phyloP scores from a whole-genome alignment of 2,329 filamentous ascomycete genomes.

The Didymella pomorum region DNA sequence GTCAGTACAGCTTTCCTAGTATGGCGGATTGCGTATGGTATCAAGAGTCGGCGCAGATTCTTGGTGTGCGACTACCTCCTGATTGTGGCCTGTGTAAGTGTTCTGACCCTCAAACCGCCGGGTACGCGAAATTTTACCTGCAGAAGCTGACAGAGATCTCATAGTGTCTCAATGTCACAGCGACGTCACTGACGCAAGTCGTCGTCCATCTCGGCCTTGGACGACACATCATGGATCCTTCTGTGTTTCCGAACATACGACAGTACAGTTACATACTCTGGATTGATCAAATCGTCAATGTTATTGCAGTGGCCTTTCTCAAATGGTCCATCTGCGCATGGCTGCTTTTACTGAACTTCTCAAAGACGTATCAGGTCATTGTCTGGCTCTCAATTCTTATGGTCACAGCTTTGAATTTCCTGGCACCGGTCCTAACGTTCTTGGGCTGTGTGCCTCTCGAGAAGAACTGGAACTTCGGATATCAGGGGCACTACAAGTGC shows the following conservation, averaged over 20 bases:
- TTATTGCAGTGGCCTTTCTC: constrained; percentile 39
- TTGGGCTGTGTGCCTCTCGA: constrained; percentile 39
- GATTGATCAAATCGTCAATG: constrained; percentile 37
- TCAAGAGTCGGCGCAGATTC: constrained; percentile 29
- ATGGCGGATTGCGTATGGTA: constrained; percentile 34
- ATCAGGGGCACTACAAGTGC: constrained; percentile 25
- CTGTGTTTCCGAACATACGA: constrained; percentile 23
- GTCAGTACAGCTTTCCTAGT: constrained; percentile 32
- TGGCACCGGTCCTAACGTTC: constrained; percentile 33
- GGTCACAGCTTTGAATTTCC: constrained; percentile 37
- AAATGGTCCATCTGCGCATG: constrained; percentile 44
- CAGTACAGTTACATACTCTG: constrained; percentile 34
- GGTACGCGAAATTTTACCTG: too few species aligned
- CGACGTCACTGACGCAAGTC: constrained; percentile 21
- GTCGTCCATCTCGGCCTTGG: constrained; percentile 29
- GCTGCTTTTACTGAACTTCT: constrained; percentile 39
- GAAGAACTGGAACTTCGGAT: constrained; percentile 35
- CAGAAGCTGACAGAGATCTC: constrained; percentile 1
- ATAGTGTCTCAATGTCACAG: constrained; percentile 32
- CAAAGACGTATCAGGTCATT: constrained; percentile 30
- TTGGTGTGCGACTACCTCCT: constrained; percentile 35
- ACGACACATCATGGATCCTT: constrained; percentile 35
- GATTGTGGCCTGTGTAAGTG: constrained; percentile 35
- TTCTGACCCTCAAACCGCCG: too few species aligned
- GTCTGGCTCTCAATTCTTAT: constrained; percentile 41